phyloP scores from a whole-genome alignment of 2,329 filamentous ascomycete species.

The Aspergillus clavatus region DNA sequence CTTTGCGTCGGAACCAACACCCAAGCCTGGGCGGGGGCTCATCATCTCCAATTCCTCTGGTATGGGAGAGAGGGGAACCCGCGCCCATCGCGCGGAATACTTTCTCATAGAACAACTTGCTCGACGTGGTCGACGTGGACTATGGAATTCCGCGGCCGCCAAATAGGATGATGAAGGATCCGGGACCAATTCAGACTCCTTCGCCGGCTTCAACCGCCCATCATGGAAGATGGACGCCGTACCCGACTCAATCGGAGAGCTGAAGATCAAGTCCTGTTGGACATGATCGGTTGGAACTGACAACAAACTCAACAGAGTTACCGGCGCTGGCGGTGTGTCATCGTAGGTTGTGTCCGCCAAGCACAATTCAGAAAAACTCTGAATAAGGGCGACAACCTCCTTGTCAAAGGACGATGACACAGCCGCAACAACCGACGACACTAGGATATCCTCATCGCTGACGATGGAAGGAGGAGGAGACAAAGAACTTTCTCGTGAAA shows the following conservation, averaged over 20 bases:
- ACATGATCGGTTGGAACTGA: neutral
- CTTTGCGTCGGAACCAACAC: constrained; percentile 5
- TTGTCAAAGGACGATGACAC: constrained; percentile 6
- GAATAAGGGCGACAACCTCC: constrained; percentile 7
- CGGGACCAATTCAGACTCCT: constrained; percentile 7
- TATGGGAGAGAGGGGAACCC: constrained; percentile 12
- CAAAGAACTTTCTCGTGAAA: neutral
- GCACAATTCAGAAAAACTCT: constrained; percentile 6
- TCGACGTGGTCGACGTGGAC: neutral
- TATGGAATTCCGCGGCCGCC: constrained; percentile 5
- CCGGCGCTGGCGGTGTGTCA: neutral
- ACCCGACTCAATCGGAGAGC: neutral
- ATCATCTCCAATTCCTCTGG: constrained; percentile 10
- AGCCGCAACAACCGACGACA: neutral
- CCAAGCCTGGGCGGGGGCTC: constrained; percentile 9
- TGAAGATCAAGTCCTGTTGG: neutral
- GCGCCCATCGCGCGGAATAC: constrained; percentile 3
- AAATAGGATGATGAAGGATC: constrained; percentile 6
- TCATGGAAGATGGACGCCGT: constrained; percentile 8
- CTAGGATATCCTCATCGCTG: neutral
- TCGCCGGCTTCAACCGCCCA: constrained; percentile 12
- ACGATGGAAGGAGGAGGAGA: neutral
- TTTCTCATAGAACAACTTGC: neutral
- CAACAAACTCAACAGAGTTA: neutral
- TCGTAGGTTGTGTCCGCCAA: constrained; percentile 5